Evolutionary conservation across 164 flowering plant genomes (phyloP).

Genomic region (Piper betle): DNA sequence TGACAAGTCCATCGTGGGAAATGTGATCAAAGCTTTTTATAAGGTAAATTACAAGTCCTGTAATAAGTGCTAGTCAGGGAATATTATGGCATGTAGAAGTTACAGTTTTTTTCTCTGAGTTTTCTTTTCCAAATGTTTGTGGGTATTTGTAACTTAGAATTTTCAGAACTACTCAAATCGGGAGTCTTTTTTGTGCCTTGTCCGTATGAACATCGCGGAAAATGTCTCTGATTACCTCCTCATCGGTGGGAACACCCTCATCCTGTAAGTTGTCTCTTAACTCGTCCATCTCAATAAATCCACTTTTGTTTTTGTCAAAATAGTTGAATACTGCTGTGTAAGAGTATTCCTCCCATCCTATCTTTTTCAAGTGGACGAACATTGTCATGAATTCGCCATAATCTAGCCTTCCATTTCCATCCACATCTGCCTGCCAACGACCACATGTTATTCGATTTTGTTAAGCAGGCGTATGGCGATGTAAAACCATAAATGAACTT

Average conservation of each 20-base stretch:
- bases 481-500: too few species aligned
- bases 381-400: slow-evolving; percentile 72
- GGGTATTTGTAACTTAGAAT: neutral
- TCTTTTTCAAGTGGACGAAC: slow-evolving; percentile 46
- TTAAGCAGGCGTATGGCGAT: neutral
- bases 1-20: slow-evolving; percentile 63
- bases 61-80: neutral
- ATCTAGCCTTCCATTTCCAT: slow-evolving; percentile 54
- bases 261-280: slow-evolving; percentile 41
- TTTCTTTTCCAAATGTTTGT: too few species aligned
- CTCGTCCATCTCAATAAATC: slow-evolving; percentile 69
- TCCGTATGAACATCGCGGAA: slow-evolving; percentile 52
- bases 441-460: neutral
- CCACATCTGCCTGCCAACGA: slow-evolving; percentile 42
- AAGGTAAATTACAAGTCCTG: neutral
- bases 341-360: slow-evolving; percentile 44
- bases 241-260: slow-evolving; percentile 31
- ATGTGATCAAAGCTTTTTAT: neutral
- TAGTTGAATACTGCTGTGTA: slow-evolving; percentile 38
- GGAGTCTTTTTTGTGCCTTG: slow-evolving; percentile 26
- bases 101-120: too few species aligned
- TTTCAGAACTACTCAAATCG: neutral
- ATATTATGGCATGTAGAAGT: too few species aligned
- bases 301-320: slow-evolving; percentile 65
- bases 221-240: slow-evolving; percentile 48